phyloP scores from a whole-genome alignment of 164 flowering plant genomes.

The Euptelea pleiosperma region DNA sequence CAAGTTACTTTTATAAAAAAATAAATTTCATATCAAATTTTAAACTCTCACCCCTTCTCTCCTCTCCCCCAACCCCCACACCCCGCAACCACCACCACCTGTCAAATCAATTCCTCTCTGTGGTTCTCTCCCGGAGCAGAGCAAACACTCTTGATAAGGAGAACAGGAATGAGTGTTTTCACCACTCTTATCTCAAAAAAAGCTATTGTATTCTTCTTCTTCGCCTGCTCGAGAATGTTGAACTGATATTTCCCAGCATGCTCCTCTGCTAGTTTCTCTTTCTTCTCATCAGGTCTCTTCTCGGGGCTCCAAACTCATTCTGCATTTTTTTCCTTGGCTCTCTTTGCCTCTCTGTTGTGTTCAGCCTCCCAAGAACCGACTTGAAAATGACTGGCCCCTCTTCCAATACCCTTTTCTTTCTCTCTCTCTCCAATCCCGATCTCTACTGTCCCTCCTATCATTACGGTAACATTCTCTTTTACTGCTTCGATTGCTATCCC shows the following conservation, averaged over 20 bases:
- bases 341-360: constrained; percentile 37
- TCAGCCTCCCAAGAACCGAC: constrained; percentile 72
- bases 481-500: constrained; percentile 43
- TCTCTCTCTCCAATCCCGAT: constrained; percentile 51
- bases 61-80: no score
- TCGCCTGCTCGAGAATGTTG: constrained; percentile 97
- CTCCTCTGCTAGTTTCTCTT: constrained; percentile 67
- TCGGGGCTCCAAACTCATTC: constrained; percentile 35
- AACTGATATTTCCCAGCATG: constrained; percentile 84
- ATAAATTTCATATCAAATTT: no score
- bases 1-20: no score
- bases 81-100: no score
- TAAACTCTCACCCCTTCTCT: no score
- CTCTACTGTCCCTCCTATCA: constrained; percentile 45
- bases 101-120: no score
- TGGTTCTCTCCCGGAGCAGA: constrained; percentile 48
- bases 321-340: constrained; percentile 26
- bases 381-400: constrained; percentile 62
- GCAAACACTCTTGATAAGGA: constrained; percentile 73
- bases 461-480: constrained; percentile 42
- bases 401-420: constrained; percentile 89
- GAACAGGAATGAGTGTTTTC: constrained; percentile 92
- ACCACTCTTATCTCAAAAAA: constrained; percentile 98
- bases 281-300: constrained; percentile 45
- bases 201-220: constrained; percentile 88